Base-by-base conservation (phyloP, 495 filamentous ascomycete species). In the Trypethelium eluteriae region DNA sequence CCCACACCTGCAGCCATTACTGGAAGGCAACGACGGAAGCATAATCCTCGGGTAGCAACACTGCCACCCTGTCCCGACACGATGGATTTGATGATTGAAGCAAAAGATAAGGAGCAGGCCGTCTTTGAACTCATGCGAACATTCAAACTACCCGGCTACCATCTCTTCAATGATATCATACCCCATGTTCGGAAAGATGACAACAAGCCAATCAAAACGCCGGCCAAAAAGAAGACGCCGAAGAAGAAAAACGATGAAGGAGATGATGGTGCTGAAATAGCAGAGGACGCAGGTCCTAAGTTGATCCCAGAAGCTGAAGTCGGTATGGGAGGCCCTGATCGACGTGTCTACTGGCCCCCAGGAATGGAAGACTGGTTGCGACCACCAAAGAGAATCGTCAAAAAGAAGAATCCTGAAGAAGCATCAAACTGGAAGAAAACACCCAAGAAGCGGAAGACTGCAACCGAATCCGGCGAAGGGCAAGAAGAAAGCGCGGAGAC, bases 11-110 rank as follows among this genome's bases (percentile, higher is more conserved):
- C 84, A 2, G 91, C 93, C 3, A 84, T 96, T 68, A 96, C 92
- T 0, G 81, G 80, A 0, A 77, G 85, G 3, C 87, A 94, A 69
- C 81, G 93, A 16, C 81, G 93, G 44, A 96, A 96, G 75, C 93
- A 97, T 72, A 89, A 85, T 57, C 86, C 89, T 0, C 82, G 93
- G 6, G 90, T 94, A 2, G 75, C 79, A 39, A 89, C 85, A 0
- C 76, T 98, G 16, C 93, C 93, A 12, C 93, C 93, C 0, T 96
- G 92, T 70, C 79, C 86, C 2, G 79, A 84, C 4, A 85, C 86
- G 6, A 93, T 95, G 88, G 94, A 96, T 73, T 80, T 97, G 12
- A 98, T 97, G 94, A 96, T 97, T 66, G 94, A 98, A 79, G 94
- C 94, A 18, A 98, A 97, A 72, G 93, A 96, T 72, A 98, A 97